These are phyloP conservation scores for Delphinella strobiligena DNA, from an alignment of 2,329 filamentous ascomycete genomes.

Conservation along the genomic window DNA sequence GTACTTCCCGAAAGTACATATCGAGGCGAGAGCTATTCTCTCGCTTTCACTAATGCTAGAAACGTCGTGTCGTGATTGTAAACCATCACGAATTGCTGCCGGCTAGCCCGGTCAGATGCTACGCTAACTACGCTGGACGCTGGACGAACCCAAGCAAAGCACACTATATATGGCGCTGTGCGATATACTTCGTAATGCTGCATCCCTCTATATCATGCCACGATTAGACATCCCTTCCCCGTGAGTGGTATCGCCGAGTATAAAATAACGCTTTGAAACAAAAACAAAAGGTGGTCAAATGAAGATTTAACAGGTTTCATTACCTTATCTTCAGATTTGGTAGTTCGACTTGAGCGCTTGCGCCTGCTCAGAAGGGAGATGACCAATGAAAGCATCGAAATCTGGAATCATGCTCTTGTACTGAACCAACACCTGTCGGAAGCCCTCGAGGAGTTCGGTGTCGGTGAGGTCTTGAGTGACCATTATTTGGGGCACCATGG, in stretches of 20 bases:
- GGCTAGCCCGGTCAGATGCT: slow-evolving; percentile 25
- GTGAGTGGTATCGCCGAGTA: not conserved
- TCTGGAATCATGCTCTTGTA: slow-evolving; percentile 45
- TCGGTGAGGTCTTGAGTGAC: slow-evolving; percentile 29
- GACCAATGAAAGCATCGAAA: slow-evolving; percentile 39
- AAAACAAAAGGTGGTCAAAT: slow-evolving; percentile 1
- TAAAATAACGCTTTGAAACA: slow-evolving; percentile 1
- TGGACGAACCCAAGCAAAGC: slow-evolving; percentile 6
- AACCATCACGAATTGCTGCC: slow-evolving; percentile 17
- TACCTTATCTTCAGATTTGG: slow-evolving; percentile 22
- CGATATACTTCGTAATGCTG: not conserved
- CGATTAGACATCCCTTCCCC: slow-evolving; percentile 1
- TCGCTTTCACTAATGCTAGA: too few relatives aligned
- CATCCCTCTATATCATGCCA: not conserved
- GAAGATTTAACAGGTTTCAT: too few relatives aligned
- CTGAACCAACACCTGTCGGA: slow-evolving; percentile 55
- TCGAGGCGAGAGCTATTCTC: too few relatives aligned
- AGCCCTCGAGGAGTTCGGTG: slow-evolving; percentile 52
- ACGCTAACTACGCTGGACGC: slow-evolving; percentile 21
- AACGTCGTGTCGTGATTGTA: not conserved
- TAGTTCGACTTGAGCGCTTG: slow-evolving; percentile 32
- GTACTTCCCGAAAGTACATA: too few relatives aligned
- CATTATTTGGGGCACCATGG: slow-evolving; percentile 44
- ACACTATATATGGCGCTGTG: slow-evolving; percentile 8
- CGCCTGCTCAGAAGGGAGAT: slow-evolving; percentile 32